Conservation (phyloP, 306 rosid species). For the Castanea sativa region DNA sequence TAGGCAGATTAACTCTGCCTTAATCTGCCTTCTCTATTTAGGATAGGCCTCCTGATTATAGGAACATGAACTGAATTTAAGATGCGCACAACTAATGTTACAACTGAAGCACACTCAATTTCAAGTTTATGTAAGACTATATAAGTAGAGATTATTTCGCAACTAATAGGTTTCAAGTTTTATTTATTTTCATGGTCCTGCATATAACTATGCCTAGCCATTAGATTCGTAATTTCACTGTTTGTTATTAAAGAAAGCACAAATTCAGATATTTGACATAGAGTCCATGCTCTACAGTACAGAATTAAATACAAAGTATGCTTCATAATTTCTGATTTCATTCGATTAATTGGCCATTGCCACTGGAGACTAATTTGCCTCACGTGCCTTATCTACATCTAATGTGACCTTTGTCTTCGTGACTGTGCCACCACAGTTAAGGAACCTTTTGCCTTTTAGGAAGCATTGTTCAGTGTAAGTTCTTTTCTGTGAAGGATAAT, state of each 20-base stretch:
- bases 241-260: background rate
- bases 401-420: background rate
- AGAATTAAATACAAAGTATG: background rate
- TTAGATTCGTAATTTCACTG: background rate
- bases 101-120: background rate
- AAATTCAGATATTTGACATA: background rate
- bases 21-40: background rate
- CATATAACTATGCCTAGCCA: background rate
- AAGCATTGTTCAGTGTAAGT: slow-evolving; percentile 3
- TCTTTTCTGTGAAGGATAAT: slow-evolving; percentile 32
- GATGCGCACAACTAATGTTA: background rate
- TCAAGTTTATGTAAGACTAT: background rate
- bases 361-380: background rate
- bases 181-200: background rate
- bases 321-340: background rate
- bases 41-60: background rate
- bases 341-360: background rate
- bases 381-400: background rate
- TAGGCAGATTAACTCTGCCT: background rate
- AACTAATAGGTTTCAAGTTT: background rate
- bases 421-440: background rate
- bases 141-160: background rate
- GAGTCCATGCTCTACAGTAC: background rate
- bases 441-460: background rate
- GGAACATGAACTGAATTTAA: background rate